phyloP scores from a whole-genome alignment of 257 asterid genomes.

The Rhazya stricta region DNA sequence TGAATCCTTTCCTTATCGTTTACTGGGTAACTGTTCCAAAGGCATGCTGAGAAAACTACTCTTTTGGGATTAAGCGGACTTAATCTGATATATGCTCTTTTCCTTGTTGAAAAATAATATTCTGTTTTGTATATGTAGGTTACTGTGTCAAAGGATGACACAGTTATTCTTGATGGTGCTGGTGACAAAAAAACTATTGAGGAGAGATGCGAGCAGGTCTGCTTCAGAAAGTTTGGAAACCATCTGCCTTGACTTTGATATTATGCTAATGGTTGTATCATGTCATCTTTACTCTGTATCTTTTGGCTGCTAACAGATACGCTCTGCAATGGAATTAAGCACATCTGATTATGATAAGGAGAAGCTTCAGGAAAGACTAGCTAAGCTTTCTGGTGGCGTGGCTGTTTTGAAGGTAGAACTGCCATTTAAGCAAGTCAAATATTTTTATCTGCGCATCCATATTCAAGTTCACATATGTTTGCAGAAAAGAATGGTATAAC shows the following conservation, averaged over 20 bases:
- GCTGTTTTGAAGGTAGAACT: conserved; percentile 49
- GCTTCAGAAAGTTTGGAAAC: not conserved
- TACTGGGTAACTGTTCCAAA: not conserved
- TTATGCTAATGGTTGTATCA: not conserved
- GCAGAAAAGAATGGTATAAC: not conserved
- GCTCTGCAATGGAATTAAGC: conserved; percentile 47
- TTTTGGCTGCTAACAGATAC: conserved; percentile 32
- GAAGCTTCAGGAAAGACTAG: conserved; percentile 61
- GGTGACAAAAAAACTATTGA: conserved; percentile 44
- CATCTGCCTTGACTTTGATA: not conserved
- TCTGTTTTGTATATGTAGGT: conserved; percentile 22
- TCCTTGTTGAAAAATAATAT: not conserved
- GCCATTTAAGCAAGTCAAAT: not conserved
- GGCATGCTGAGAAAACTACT: not conserved
- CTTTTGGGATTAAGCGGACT: not conserved
- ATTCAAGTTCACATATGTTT: not conserved
- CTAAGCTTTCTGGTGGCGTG: conserved; percentile 65
- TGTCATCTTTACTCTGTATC: not conserved
- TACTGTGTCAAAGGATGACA: conserved; percentile 47
- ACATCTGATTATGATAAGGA: conserved; percentile 60
- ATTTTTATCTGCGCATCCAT: not conserved
- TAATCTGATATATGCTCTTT: not conserved
- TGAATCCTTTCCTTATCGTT: not conserved
- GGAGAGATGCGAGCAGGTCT: conserved; percentile 57
- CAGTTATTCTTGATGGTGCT: conserved; percentile 50